Evolutionary conservation across 2,329 filamentous ascomycete genomes (phyloP).

Genomic region (Pleomassaria siparia): DNA sequence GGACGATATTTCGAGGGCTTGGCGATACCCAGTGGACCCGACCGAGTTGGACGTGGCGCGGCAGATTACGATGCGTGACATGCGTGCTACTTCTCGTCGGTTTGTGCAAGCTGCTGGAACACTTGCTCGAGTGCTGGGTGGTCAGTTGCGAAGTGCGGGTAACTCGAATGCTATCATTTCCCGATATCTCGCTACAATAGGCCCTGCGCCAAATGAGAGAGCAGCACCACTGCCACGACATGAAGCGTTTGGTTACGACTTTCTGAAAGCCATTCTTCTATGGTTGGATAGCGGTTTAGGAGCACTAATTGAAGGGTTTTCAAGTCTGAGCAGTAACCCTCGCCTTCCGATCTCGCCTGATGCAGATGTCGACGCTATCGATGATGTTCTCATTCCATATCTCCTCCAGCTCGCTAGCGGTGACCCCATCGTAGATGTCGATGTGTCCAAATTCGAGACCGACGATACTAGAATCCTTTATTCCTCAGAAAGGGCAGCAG

Average conservation of each 20-base stretch:
- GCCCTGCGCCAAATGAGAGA: slow-evolving; percentile 45
- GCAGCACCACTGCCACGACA: slow-evolving; percentile 34
- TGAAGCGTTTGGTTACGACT: slow-evolving; percentile 64
- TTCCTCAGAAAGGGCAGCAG: slow-evolving; percentile 55
- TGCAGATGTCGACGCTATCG: slow-evolving; percentile 55
- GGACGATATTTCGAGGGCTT: slow-evolving; percentile 56
- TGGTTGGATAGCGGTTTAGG: slow-evolving; percentile 63
- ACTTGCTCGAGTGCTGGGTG: slow-evolving; percentile 58
- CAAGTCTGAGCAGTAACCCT: slow-evolving; percentile 45
- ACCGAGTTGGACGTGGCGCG: slow-evolving; percentile 53
- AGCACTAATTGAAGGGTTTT: slow-evolving; percentile 59
- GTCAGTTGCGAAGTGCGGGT: slow-evolving; percentile 50
- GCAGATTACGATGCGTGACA: slow-evolving; percentile 58
- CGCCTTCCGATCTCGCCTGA: slow-evolving; percentile 57
- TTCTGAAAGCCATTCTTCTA: slow-evolving; percentile 63
- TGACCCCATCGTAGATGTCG: slow-evolving; percentile 56
- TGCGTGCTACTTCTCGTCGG: slow-evolving; percentile 58
- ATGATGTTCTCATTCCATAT: slow-evolving; percentile 61
- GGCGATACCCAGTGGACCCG: slow-evolving; percentile 63
- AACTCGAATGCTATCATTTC: slow-evolving; percentile 39
- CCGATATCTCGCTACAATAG: slow-evolving; percentile 52
- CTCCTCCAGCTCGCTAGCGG: slow-evolving; percentile 56
- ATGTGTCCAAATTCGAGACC: slow-evolving; percentile 59
- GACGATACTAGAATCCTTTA: slow-evolving; percentile 58
- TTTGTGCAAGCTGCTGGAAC: slow-evolving; percentile 65